Evolutionary conservation across 352 stramenopile species (phyloP).

Genomic region (Peronospora belbahrii): DNA sequence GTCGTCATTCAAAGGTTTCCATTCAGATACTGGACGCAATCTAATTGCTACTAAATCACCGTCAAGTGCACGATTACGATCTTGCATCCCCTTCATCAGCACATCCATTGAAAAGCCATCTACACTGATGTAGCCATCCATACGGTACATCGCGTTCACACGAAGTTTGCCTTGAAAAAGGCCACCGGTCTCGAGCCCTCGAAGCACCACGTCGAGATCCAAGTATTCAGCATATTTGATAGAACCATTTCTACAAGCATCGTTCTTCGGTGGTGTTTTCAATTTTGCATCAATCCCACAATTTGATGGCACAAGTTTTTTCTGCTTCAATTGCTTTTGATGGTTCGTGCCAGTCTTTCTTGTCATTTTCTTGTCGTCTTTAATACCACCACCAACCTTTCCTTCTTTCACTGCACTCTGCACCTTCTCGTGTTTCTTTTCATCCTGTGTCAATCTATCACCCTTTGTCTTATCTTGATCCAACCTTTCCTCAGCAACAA

Average conservation of each 20-base stretch:
- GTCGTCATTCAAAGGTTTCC: slow-evolving; percentile 37
- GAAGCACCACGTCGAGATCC: slow-evolving; percentile 23
- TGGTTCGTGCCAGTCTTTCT: neutral
- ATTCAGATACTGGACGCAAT: slow-evolving; percentile 43
- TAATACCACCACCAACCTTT: neutral
- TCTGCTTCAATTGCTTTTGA: slow-evolving; percentile 5
- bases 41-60: slow-evolving; percentile 72
- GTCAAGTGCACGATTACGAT: slow-evolving; percentile 74
- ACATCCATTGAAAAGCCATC: slow-evolving; percentile 69
- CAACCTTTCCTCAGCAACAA: neutral
- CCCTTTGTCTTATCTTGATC: slow-evolving; percentile 1
- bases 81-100: slow-evolving; percentile 54
- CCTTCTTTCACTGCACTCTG: neutral
- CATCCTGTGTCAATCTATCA: neutral
- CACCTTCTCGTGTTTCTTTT: neutral
- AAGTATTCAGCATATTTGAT: slow-evolving; percentile 35
- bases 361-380: slow-evolving; percentile 12
- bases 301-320: neutral
- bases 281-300: neutral
- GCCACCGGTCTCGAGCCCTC: slow-evolving; percentile 27
- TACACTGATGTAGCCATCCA: slow-evolving; percentile 74
- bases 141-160: slow-evolving; percentile 62
- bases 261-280: slow-evolving; percentile 8
- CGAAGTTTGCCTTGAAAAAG: slow-evolving; percentile 63
- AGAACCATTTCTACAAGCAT: slow-evolving; percentile 7